Evolutionary conservation across 352 stramenopile species (phyloP).

Genomic region (Phytophthora ohioensis): DNA sequence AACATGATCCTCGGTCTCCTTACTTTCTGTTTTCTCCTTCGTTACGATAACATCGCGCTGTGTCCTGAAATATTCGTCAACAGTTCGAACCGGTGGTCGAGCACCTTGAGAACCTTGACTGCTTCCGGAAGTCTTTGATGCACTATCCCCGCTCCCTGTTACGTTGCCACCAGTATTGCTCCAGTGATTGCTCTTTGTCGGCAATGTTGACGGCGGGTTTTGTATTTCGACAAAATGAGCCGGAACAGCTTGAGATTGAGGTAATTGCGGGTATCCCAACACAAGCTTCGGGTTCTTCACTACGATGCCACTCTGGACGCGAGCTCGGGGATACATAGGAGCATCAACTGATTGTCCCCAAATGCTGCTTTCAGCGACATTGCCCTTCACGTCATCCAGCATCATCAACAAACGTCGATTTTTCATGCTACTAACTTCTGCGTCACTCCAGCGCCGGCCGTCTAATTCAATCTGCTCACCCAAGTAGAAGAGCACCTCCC

Average conservation of each 20-base stretch:
- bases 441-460: conserved; percentile 59
- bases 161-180: not conserved
- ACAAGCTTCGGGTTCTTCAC: conserved; percentile 49
- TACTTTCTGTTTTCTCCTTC: conserved; percentile 28
- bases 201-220: conserved; percentile 48
- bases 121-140: not conserved
- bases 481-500: conserved; percentile 85
- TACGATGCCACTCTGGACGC: conserved; percentile 22
- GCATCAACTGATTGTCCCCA: conserved; percentile 36
- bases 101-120: conserved; percentile 8
- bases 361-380: conserved; percentile 13
- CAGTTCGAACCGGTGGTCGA: conserved; percentile 36
- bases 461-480: conserved; percentile 75
- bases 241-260: conserved; percentile 23
- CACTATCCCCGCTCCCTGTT: not conserved
- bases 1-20: conserved; percentile 20
- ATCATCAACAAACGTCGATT: conserved; percentile 58
- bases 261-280: conserved; percentile 51
- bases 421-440: conserved; percentile 81
- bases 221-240: conserved; percentile 60
- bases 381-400: conserved; percentile 5
- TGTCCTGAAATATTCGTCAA: conserved; percentile 71
- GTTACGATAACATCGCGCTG: conserved; percentile 47
- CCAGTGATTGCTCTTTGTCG: conserved; percentile 28
- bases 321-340: conserved; percentile 35